Percentiles rank a stretch among this genome's conserved stretches.
phyloP scores from a whole-genome alignment of 495 filamentous ascomycete genomes.

The Pyronema omphalodes region DNA sequence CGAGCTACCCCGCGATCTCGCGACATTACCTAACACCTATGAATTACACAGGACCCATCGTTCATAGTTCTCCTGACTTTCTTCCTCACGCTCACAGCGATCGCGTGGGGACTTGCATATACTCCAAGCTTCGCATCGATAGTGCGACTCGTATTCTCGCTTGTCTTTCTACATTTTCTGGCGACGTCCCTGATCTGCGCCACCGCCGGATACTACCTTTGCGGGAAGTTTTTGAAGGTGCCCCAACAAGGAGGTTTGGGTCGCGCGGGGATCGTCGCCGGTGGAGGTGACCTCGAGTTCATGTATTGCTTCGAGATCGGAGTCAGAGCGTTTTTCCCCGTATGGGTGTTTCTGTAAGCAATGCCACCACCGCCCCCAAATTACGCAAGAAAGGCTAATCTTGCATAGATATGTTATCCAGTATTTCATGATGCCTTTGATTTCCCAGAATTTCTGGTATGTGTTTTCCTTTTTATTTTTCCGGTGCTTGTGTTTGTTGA shows the following conservation, averaged over 20 bases:
- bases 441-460: conserved; percentile 34
- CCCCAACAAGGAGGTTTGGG: conserved; percentile 30
- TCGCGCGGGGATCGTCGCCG: conserved; percentile 28
- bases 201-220: conserved; percentile 43
- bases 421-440: conserved; percentile 49
- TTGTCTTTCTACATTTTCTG: conserved; percentile 53
- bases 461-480: conserved; percentile 10
- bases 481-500: conserved; percentile 26
- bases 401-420: conserved; percentile 41
- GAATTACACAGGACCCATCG: conserved; percentile 36
- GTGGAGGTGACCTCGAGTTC: conserved; percentile 44
- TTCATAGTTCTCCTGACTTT: conserved; percentile 61
- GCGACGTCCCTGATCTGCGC: conserved; percentile 41
- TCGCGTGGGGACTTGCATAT: conserved; percentile 59
- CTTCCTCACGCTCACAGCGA: conserved; percentile 52
- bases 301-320: conserved; percentile 69
- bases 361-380: neutral
- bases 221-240: conserved; percentile 43
- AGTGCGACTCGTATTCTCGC: conserved; percentile 41
- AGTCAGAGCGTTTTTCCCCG: conserved; percentile 55
- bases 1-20: neutral
- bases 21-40: too few relatives aligned
- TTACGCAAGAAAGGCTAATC: conserved; percentile 4
- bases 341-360: conserved; percentile 44
- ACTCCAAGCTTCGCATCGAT: conserved; percentile 36